Base-by-base conservation (phyloP, 2,329 filamentous ascomycete species). In the Phoma sp. region DNA sequence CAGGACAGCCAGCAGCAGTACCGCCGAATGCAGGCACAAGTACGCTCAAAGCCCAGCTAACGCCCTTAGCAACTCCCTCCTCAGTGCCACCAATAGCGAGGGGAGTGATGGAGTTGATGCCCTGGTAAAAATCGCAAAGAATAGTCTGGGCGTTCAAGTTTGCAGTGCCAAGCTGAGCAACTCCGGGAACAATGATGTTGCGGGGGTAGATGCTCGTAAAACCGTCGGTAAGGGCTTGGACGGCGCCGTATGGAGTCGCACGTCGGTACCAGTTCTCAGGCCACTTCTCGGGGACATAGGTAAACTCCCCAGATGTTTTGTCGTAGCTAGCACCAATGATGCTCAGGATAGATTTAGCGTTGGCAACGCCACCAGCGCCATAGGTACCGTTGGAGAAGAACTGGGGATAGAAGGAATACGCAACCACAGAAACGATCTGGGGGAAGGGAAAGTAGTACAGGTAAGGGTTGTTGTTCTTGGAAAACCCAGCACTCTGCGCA, bases 201-300 rank as follows among this genome's bases (percentile, higher is more conserved):
- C 60, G 61, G 8, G 73, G 64, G 43, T 75, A 76, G 55, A 76
- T 74, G 12, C 59, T 38, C 8, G 65, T 57, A 48, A 73, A 72
- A 6, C 57, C 72, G 27, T 76, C 71, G 21, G 64, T 62, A 31
- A 76, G 49, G 7, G 71, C 64, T 37, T 63, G 70, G 2, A 81
- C 66, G 7, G 81, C 69, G 22, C 77, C 77, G 54, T 82, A 84
- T 43, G 82, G 80, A 0, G 76, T 70, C 0, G 76, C 72, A 3
- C 72, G 72, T 41, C 77, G 76, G 68, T 81, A 84, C 78, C 81
- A 84, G 69, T 84, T 83, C 40, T 80, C 76, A 0, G 82, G 82
- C 50, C 84, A 83, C 12, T 76, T 74, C 61, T 84, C 81, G 59
- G 77, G 77, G 19, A 82, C 81, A 19, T 75, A 69, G 15, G 76